These are phyloP conservation scores for Mycena metata DNA, from an alignment of 768 basidiomycete species.

Conservation along the genomic window DNA sequence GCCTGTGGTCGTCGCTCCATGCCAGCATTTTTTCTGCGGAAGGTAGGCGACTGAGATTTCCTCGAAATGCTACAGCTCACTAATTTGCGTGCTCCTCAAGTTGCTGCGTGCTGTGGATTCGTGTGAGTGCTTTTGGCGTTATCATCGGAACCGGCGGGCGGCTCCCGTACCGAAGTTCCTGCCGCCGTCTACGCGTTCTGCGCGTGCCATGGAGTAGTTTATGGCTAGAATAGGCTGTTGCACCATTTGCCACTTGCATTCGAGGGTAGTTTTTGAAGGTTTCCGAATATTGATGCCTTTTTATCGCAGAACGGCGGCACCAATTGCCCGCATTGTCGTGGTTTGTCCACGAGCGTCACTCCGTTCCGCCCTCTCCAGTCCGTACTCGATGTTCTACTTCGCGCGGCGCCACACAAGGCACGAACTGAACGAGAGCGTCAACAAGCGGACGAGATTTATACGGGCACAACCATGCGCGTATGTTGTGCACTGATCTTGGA, in stretches of 20 bases:
- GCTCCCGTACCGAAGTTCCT: slow-evolving; percentile 1
- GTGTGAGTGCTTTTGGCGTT: slow-evolving; percentile 64
- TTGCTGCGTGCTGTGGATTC: slow-evolving; percentile 87
- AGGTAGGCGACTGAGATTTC: slow-evolving; percentile 62
- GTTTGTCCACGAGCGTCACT: slow-evolving; percentile 73
- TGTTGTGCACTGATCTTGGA: slow-evolving; percentile 38
- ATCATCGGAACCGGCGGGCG: slow-evolving; percentile 5
- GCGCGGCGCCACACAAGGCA: slow-evolving; percentile 75
- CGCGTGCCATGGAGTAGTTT: slow-evolving; percentile 1
- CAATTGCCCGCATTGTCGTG: slow-evolving; percentile 86
- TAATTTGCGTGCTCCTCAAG: slow-evolving; percentile 51
- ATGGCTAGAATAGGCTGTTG: not conserved
- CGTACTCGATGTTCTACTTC: slow-evolving; percentile 79
- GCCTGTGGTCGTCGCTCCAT: slow-evolving; percentile 86
- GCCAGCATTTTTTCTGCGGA: slow-evolving; percentile 93
- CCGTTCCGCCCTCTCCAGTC: slow-evolving; percentile 82
- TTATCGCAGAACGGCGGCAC: slow-evolving; percentile 81
- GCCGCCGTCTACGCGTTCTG: slow-evolving; percentile 24
- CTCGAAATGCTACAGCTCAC: not conserved
- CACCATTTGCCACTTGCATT: not conserved
- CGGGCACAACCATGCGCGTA: slow-evolving; percentile 75
- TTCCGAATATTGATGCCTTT: slow-evolving; percentile 34
- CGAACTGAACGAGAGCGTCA: slow-evolving; percentile 78
- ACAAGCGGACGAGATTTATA: slow-evolving; percentile 89
- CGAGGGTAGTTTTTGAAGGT: not conserved